phyloP scores from a whole-genome alignment of 129 eudicot species.

The Flaveria brownii region DNA sequence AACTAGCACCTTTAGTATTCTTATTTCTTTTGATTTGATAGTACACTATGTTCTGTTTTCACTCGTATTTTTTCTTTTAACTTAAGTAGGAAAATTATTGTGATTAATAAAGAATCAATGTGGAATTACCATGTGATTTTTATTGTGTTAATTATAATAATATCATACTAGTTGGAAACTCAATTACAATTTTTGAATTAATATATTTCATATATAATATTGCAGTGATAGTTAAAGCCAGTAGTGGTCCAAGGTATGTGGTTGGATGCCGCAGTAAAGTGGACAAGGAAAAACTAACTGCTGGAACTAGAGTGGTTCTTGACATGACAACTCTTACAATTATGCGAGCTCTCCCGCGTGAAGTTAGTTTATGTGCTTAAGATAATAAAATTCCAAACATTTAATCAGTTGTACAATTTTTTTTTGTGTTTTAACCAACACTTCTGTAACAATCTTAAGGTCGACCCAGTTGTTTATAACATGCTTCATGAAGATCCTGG shows the following conservation, averaged over 20 bases:
- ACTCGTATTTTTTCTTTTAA: not conserved
- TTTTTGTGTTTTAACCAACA: constrained; percentile 11
- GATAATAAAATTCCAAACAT: not conserved
- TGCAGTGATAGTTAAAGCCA: constrained; percentile 96
- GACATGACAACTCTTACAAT: constrained; percentile 97
- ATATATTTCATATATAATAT: constrained; percentile 24
- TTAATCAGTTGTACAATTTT: constrained; percentile 1
- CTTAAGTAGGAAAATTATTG: not conserved
- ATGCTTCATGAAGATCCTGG: constrained; percentile 99
- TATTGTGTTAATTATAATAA: not conserved
- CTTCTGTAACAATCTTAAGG: constrained; percentile 41
- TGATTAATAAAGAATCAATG: not conserved
- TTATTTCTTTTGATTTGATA: not conserved
- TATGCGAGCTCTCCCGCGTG: constrained; percentile 99
- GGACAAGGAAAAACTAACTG: constrained; percentile 89
- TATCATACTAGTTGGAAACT: constrained; percentile 3
- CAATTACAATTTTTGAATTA: not conserved
- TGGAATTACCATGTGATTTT: not conserved
- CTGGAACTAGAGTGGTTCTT: constrained; percentile 97
- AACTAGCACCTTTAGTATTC: constrained; percentile 26
- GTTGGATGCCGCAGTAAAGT: constrained; percentile 99
- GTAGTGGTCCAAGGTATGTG: constrained; percentile 97
- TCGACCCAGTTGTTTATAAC: constrained; percentile 96
- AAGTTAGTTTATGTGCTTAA: constrained; percentile 46
- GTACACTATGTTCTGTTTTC: not conserved